Percentiles rank a stretch among this genome's conserved stretches.
These are phyloP conservation scores for Beta macrorhiza DNA, from an alignment of 179 eudicot genomes.

Conservation along the genomic window DNA sequence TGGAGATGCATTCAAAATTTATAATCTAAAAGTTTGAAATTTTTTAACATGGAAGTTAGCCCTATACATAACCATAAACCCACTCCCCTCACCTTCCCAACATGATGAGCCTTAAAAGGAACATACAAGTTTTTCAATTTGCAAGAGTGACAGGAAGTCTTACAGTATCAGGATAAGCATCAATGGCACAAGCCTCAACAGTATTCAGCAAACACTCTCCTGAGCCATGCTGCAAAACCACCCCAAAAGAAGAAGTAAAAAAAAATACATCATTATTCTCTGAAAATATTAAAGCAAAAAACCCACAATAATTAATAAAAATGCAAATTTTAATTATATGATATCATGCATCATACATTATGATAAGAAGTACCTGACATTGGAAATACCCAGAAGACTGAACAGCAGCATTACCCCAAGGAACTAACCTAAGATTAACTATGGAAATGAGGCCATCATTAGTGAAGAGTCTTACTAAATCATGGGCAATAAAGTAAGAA, in stretches of 20 bases:
- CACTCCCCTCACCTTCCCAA: too few relatives aligned
- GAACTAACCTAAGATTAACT: slow-evolving; percentile 61
- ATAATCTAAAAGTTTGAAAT: too few relatives aligned
- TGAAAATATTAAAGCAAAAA: too few relatives aligned
- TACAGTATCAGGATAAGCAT: slow-evolving; percentile 70
- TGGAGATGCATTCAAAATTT: too few relatives aligned
- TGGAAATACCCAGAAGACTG: slow-evolving; percentile 43
- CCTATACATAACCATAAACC: not conserved
- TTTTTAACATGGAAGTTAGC: not conserved
- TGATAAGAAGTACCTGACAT: slow-evolving; percentile 53
- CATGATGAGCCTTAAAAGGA: not conserved
- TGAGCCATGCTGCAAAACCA: slow-evolving; percentile 63
- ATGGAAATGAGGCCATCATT: slow-evolving; percentile 52
- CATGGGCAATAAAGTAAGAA: slow-evolving; percentile 62
- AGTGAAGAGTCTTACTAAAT: slow-evolving; percentile 47
- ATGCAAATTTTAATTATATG: too few relatives aligned
- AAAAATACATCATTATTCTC: too few relatives aligned
- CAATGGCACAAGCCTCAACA: slow-evolving; percentile 78
- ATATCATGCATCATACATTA: not conserved
- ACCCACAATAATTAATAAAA: too few relatives aligned
- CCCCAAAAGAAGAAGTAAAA: too few relatives aligned
- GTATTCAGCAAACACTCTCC: slow-evolving; percentile 73
- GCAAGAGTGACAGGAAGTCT: slow-evolving; percentile 18
- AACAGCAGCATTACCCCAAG: slow-evolving; percentile 77
- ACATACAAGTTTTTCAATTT: not conserved